phyloP scores from a whole-genome alignment of 2,329 filamentous ascomycete genomes.

The Colletotrichum graminicola region DNA sequence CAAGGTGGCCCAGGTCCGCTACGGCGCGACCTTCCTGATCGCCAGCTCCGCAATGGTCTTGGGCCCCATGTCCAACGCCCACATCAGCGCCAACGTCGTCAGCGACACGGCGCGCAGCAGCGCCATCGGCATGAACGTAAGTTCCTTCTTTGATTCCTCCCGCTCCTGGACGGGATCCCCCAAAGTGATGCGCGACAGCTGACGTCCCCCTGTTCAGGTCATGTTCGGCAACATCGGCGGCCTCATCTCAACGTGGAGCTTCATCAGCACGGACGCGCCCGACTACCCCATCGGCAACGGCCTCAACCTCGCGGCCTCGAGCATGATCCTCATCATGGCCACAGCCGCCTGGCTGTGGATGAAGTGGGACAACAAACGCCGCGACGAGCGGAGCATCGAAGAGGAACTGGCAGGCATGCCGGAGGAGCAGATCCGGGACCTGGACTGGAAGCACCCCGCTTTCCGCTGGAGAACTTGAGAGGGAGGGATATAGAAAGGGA shows the following conservation, averaged over 20 bases:
- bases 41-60: conserved; percentile 73
- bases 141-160: background rate
- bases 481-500: background rate
- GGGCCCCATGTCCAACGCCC: conserved; percentile 74
- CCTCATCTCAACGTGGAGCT: conserved; percentile 74
- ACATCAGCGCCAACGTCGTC: conserved; percentile 77
- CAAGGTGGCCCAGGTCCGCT: conserved; percentile 65
- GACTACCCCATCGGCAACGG: conserved; percentile 79
- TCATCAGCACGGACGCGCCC: conserved; percentile 72
- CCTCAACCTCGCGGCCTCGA: conserved; percentile 71
- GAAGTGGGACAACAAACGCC: conserved; percentile 68
- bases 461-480: conserved; percentile 67
- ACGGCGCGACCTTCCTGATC: conserved; percentile 79
- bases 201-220: conserved; percentile 49
- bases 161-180: accelerated
- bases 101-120: conserved; percentile 77
- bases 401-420: conserved; percentile 67
- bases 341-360: conserved; percentile 69
- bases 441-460: conserved; percentile 77
- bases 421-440: conserved; percentile 66
- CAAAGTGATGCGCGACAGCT: background rate
- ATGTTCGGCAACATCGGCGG: conserved; percentile 83
- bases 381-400: conserved; percentile 67
- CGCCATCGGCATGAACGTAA: conserved; percentile 70
- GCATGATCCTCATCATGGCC: conserved; percentile 63